Percentiles rank a stretch among this genome's conserved stretches.
phyloP scores from a whole-genome alignment of 371 early-diverging fungal genomes.

The Smittium mucronatum region DNA sequence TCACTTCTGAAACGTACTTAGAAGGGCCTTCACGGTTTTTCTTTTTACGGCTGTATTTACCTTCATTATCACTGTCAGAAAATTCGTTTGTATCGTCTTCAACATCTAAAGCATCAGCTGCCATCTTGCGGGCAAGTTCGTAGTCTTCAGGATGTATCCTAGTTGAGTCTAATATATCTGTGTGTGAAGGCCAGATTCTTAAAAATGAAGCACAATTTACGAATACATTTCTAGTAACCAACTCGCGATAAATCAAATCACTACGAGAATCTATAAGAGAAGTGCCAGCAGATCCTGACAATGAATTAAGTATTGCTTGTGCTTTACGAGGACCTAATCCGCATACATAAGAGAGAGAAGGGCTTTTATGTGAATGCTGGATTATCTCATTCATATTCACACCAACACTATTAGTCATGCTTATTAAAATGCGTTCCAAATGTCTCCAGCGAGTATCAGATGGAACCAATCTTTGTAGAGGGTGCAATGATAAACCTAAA shows the following conservation, averaged over 20 bases:
- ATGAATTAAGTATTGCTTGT: constrained; percentile 41
- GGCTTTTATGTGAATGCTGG: constrained; percentile 48
- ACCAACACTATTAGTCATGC: constrained; percentile 71
- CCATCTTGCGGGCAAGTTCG: constrained; percentile 91
- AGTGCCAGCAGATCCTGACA: constrained; percentile 30
- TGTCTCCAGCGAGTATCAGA: constrained; percentile 47
- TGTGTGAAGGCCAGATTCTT: constrained; percentile 48
- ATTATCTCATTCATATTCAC: constrained; percentile 78
- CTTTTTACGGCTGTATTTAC: constrained; percentile 18
- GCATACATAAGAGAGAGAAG: constrained; percentile 73
- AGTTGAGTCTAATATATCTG: constrained; percentile 81
- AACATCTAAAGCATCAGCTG: constrained; percentile 87
- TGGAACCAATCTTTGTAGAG: constrained; percentile 56
- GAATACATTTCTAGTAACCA: constrained; percentile 64
- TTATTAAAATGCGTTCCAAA: constrained; percentile 78
- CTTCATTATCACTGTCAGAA: constrained; percentile 35
- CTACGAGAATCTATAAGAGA: constrained; percentile 44
- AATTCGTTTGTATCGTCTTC: constrained; percentile 63
- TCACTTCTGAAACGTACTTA: constrained; percentile 63
- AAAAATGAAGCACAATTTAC: constrained; percentile 89
- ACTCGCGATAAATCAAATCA: constrained; percentile 51
- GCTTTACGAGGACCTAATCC: constrained; percentile 95
- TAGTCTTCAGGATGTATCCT: constrained; percentile 94
- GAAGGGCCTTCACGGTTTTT: constrained; percentile 39
- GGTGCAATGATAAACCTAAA: constrained; percentile 51